These are phyloP conservation scores for Marchantia paleacea DNA, from an alignment of 225 moss, liverwort and hornwort genomes.

Conservation along the genomic window DNA sequence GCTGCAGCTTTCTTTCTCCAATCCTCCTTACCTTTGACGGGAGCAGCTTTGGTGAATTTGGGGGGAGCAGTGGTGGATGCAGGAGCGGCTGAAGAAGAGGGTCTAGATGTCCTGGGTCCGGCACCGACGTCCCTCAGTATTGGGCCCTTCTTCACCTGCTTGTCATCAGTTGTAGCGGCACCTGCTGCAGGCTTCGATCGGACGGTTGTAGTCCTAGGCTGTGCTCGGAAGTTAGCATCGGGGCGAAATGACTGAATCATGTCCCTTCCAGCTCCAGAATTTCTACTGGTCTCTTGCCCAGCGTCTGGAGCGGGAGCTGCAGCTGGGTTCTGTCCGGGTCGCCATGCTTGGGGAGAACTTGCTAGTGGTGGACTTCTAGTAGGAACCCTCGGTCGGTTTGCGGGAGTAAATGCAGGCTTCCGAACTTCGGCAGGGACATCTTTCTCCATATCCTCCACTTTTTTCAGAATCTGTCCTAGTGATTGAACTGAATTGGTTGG, in stretches of 20 bases:
- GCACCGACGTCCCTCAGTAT: conserved; percentile 67
- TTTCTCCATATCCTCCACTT: conserved; percentile 42
- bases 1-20: conserved; percentile 82
- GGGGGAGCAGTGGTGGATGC: conserved; percentile 46
- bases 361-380: conserved; percentile 5
- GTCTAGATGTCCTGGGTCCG: conserved; percentile 34
- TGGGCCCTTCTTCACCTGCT: conserved; percentile 54
- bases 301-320: conserved; percentile 18
- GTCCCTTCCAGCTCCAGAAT: conserved; percentile 23
- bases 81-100: conserved; percentile 38
- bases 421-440: background rate
- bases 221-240: conserved; percentile 44
- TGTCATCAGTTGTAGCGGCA: conserved; percentile 18
- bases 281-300: conserved; percentile 22
- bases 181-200: conserved; percentile 49
- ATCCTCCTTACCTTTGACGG: conserved; percentile 84
- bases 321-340: conserved; percentile 30
- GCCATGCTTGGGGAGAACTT: conserved; percentile 30
- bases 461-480: conserved; percentile 34
- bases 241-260: conserved; percentile 40
- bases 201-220: conserved; percentile 34
- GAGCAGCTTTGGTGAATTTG: conserved; percentile 65
- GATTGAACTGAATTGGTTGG: conserved; percentile 18
- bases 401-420: conserved; percentile 22
- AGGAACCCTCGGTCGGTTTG: conserved; percentile 21